These are phyloP conservation scores for Trypanosoma cruzi DNA, from an alignment of 208 protist genomes.

Conservation along the genomic window DNA sequence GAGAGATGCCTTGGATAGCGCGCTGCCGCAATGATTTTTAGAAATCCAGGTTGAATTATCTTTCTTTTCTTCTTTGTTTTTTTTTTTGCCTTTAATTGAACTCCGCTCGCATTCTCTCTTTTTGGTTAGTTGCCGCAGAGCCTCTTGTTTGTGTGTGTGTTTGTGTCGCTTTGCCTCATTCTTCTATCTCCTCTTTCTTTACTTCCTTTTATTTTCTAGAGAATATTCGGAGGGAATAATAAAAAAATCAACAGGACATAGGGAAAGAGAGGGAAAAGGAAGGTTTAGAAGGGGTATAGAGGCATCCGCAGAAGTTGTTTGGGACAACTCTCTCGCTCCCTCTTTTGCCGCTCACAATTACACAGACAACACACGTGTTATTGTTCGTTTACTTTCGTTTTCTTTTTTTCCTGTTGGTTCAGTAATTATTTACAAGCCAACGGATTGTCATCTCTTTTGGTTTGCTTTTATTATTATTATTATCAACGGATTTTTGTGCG, in stretches of 20 bases:
- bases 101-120: neutral
- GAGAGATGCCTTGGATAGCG: neutral
- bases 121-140: neutral
- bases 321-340: neutral
- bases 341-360: too few species aligned
- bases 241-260: too few species aligned
- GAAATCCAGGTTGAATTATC: too few species aligned
- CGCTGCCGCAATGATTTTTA: too few species aligned
- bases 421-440: too few species aligned
- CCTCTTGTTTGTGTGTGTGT: too few species aligned
- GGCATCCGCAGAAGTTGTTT: neutral
- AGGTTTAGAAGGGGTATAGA: neutral
- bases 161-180: neutral
- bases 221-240: neutral
- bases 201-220: neutral
- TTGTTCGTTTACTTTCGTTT: neutral
- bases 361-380: too few species aligned
- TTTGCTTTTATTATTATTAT: neutral
- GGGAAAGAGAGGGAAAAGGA: neutral
- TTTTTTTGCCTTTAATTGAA: neutral
- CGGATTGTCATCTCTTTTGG: neutral
- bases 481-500: neutral
- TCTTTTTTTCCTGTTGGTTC: neutral
- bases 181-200: constrained; percentile 6
- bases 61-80: neutral